Evolutionary conservation across 345 rosid genomes (phyloP).

Genomic region (Eucalyptus virginea): DNA sequence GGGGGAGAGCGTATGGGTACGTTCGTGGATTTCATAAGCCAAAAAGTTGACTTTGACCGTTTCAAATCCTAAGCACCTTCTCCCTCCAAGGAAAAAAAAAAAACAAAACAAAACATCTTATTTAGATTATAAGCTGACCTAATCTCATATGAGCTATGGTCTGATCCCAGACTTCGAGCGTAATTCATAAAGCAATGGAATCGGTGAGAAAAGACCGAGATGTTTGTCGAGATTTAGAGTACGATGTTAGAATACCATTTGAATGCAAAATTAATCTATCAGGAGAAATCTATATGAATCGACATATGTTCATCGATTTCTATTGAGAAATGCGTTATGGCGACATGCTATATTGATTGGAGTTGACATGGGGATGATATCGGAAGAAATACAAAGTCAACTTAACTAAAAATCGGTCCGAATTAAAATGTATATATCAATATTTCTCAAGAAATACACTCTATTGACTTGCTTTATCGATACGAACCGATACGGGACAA

Average conservation of each 20-base stretch:
- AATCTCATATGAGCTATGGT: background rate
- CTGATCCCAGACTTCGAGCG: background rate
- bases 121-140: background rate
- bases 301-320: background rate
- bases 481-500: background rate
- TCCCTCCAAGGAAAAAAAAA: background rate
- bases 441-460: background rate
- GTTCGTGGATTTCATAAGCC: background rate
- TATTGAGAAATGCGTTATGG: background rate
- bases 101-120: background rate
- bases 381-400: rapidly evolving
- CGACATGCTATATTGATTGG: background rate
- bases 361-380: background rate
- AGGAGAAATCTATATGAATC: background rate
- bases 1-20: background rate
- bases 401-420: rapidly evolving
- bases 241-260: background rate
- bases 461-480: background rate
- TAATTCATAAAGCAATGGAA: background rate
- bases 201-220: background rate
- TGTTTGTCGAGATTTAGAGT: background rate
- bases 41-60: background rate
- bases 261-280: rapidly evolving
- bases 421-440: background rate
- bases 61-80: background rate